These are phyloP conservation scores for Physcomitrellopsis africana DNA, from an alignment of 225 moss, liverwort and hornwort genomes.

Conservation along the genomic window DNA sequence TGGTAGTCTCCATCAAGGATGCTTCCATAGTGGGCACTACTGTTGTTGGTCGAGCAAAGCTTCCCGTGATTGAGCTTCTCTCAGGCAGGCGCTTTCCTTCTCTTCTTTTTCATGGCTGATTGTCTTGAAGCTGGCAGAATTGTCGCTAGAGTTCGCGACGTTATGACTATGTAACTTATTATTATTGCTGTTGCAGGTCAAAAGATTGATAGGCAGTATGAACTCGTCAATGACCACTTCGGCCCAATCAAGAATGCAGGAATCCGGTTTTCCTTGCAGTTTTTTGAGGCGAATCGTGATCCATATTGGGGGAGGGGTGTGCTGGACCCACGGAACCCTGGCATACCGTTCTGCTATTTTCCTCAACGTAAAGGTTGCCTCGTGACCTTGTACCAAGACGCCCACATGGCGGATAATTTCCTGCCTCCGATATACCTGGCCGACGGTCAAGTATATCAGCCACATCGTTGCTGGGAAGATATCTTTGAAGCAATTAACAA, in stretches of 20 bases:
- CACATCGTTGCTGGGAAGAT: constrained; percentile 88
- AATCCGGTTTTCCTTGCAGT: constrained; percentile 56
- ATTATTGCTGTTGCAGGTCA: constrained; percentile 29
- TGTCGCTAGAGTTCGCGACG: not conserved
- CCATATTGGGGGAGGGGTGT: constrained; percentile 55
- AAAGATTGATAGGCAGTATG: constrained; percentile 32
- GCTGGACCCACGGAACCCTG: constrained; percentile 49
- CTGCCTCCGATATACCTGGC: constrained; percentile 76
- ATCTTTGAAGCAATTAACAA: constrained; percentile 63
- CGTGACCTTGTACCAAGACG: constrained; percentile 84
- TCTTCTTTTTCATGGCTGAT: not conserved
- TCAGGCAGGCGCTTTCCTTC: constrained; percentile 43
- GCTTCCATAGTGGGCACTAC: constrained; percentile 60
- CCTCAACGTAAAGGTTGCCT: constrained; percentile 76
- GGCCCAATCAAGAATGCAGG: constrained; percentile 30
- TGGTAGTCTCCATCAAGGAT: constrained; percentile 61
- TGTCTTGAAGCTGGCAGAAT: not conserved
- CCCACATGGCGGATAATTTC: constrained; percentile 83
- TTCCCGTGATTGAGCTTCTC: constrained; percentile 52
- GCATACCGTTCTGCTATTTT: constrained; percentile 80
- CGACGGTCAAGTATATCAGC: constrained; percentile 50
- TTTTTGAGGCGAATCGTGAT: constrained; percentile 53
- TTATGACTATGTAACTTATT: not conserved
- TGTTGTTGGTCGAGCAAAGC: constrained; percentile 51
- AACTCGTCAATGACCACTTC: constrained; percentile 40